Conservation (phyloP, 768 basidiomycete genomes). For the Lactarius indigo region DNA sequence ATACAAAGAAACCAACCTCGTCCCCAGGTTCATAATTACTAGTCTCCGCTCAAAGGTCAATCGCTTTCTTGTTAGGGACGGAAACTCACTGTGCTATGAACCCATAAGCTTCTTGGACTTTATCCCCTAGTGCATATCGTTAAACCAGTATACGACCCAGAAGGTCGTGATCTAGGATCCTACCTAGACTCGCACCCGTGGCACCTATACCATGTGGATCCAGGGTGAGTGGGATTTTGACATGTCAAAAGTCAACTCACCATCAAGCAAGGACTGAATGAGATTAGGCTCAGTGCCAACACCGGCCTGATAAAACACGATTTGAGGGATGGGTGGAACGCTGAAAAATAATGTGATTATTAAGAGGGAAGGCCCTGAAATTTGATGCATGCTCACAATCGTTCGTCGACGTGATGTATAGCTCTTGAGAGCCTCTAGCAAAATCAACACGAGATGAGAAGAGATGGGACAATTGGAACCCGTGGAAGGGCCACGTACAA, state of each 20-base stretch:
- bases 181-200: constrained; percentile 63
- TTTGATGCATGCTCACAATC: constrained; percentile 26
- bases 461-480: neutral
- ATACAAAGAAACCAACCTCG: constrained; percentile 43
- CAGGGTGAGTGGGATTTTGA: neutral
- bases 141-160: constrained; percentile 8
- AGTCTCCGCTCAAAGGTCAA: neutral
- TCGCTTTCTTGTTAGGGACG: neutral
- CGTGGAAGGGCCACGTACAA: constrained; percentile 24
- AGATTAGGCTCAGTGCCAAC: constrained; percentile 55
- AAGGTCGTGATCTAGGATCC: neutral
- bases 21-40: constrained; percentile 73
- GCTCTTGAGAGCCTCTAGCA: constrained; percentile 32
- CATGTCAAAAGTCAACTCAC: constrained; percentile 33
- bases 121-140: constrained; percentile 47
- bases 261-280: constrained; percentile 59
- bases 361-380: neutral
- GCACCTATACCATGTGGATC: constrained; percentile 42
- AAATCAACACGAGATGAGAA: neutral
- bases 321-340: constrained; percentile 30
- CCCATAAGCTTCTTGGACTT: constrained; percentile 76
- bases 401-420: constrained; percentile 33
- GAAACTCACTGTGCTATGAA: constrained; percentile 70
- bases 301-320: constrained; percentile 35
- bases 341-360: constrained; percentile 16